Evolutionary conservation across 116 monocot genomes (phyloP).

Genomic region (Trichopus zeylanicus): DNA sequence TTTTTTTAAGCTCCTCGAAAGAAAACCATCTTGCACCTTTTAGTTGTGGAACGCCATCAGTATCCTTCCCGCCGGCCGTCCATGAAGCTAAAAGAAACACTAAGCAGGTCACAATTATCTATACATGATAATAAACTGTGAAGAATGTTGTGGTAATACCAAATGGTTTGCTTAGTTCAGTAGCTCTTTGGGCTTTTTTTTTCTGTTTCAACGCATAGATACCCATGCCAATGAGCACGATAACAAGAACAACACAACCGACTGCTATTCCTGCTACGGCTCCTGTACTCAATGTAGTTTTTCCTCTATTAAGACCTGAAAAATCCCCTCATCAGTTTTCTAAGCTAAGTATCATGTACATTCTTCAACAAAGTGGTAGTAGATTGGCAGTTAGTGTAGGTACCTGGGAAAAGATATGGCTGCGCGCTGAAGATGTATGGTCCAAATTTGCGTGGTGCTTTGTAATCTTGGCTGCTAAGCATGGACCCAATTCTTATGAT

Average conservation of each 20-base stretch:
- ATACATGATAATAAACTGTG: too few relatives aligned
- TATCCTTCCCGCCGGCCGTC: conserved; percentile 37
- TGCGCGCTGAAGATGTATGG: conserved; percentile 45
- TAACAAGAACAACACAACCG: conserved; percentile 33
- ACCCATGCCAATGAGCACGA: conserved; percentile 33
- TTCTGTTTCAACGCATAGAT: conserved; percentile 66
- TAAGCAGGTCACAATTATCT: too few relatives aligned
- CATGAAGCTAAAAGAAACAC: conserved; percentile 73
- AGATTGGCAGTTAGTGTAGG: background rate
- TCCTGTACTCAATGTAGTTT: conserved; percentile 16
- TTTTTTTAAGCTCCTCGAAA: conserved; percentile 45
- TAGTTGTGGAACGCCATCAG: conserved; percentile 56
- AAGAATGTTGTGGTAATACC: conserved; percentile 60
- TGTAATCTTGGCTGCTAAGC: conserved; percentile 52
- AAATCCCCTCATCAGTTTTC: background rate
- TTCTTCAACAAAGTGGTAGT: background rate
- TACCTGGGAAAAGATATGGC: conserved; percentile 50
- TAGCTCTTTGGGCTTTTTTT: conserved; percentile 56
- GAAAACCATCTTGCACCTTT: conserved; percentile 86
- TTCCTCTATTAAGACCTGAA: background rate
- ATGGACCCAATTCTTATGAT: conserved; percentile 37
- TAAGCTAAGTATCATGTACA: background rate
- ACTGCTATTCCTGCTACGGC: conserved; percentile 42
- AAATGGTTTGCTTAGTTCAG: conserved; percentile 55
- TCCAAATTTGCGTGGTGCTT: conserved; percentile 54